Conservation (phyloP, 768 basidiomycete species). For the Mycena belliarum region DNA sequence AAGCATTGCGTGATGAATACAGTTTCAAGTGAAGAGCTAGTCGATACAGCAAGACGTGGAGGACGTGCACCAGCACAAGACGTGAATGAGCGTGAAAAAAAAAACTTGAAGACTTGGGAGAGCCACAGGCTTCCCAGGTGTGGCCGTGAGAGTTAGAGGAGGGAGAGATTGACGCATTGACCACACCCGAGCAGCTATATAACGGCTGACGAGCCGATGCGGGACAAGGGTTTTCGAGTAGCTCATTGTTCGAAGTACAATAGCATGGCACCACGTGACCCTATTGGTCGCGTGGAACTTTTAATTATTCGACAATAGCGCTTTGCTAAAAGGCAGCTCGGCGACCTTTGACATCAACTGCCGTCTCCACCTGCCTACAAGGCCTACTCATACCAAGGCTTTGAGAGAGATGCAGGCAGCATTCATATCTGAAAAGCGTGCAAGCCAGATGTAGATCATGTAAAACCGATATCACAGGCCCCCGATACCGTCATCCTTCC, state of each 20-base stretch:
- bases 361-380: too few species aligned
- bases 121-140: not conserved
- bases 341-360: too few species aligned
- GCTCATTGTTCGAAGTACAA: slow-evolving; percentile 4
- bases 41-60: slow-evolving; percentile 16
- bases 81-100: slow-evolving; percentile 20
- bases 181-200: not conserved
- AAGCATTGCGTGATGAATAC: slow-evolving; percentile 34
- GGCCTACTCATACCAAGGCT: too few species aligned
- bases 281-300: too few species aligned
- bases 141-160: not conserved
- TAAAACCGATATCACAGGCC: too few species aligned
- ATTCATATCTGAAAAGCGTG: too few species aligned
- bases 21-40: slow-evolving; percentile 3
- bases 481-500: too few species aligned
- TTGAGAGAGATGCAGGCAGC: too few species aligned
- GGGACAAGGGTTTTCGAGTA: not conserved
- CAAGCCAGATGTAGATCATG: too few species aligned
- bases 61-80: slow-evolving; percentile 21
- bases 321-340: too few species aligned
- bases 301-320: too few species aligned
- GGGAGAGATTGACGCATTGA: not conserved
- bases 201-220: not conserved
- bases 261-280: too few species aligned
- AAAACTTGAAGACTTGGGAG: not conserved